phyloP scores from a whole-genome alignment of 495 filamentous ascomycete species.

The Talaromyces adpressus region DNA sequence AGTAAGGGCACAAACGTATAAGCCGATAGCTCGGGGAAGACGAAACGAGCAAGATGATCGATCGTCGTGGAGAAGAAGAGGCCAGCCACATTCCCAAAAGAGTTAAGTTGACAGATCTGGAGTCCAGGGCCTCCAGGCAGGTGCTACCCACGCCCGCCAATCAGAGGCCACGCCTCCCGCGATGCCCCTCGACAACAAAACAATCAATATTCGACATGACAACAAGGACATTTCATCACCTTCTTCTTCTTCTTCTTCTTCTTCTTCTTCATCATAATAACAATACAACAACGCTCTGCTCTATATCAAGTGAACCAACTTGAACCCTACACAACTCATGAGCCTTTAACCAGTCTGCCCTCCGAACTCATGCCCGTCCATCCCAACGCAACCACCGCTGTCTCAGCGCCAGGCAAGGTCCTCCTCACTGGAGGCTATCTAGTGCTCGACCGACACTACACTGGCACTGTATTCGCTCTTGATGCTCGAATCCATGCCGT shows the following conservation, averaged over 20 bases:
- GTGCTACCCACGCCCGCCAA: background rate
- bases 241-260: too few relatives aligned
- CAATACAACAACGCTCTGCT: background rate
- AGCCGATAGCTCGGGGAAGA: too few relatives aligned
- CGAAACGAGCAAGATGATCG: too few relatives aligned
- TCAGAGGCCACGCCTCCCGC: background rate
- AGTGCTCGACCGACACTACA: slow-evolving; percentile 82
- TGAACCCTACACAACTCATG: background rate
- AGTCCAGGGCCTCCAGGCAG: background rate
- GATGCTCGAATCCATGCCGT: slow-evolving; percentile 87
- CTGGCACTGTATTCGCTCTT: slow-evolving; percentile 87
- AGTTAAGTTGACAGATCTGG: background rate
- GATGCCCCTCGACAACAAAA: slow-evolving; percentile 4
- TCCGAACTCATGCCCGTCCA: slow-evolving; percentile 4
- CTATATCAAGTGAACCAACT: background rate
- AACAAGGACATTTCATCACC: background rate
- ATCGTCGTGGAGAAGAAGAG: background rate
- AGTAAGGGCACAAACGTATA: too few relatives aligned
- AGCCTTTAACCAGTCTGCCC: background rate
- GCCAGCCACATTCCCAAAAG: background rate
- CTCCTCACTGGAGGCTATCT: slow-evolving; percentile 92
- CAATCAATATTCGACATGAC: background rate
- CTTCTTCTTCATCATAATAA: background rate
- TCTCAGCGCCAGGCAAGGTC: slow-evolving; percentile 95
- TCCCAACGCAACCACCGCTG: slow-evolving; percentile 41